Evolutionary conservation across 441 rosid genomes (phyloP), one percentile per base, ranked within the genome.

Genomic region (Pelargonium myrrhifolium): DNA sequence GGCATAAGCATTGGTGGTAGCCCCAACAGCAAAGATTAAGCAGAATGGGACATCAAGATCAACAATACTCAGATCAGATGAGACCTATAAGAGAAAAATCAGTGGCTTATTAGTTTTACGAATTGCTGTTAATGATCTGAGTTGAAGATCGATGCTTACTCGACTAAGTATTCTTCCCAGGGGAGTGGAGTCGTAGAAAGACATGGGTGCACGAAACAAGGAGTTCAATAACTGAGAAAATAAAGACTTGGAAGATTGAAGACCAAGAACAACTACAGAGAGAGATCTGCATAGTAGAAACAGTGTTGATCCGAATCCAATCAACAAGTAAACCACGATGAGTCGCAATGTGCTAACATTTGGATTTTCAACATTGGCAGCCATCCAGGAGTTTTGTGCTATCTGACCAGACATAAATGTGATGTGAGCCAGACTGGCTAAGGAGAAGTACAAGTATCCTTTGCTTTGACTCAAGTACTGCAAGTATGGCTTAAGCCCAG

Each of bases 161-260:
- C 98, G 85, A 71, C 97, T 87, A 53, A 95, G 97, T 71, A 95
- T 87, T 79, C 99, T 78, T 75, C 99, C 99, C 14, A 95, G 85
- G 55, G 97, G 99, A 0, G 97, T 95, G 71, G 97, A 92, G 80
- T 95, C 98, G 51, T 87, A 92, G 72, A 95, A 90, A 0, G 93
- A 87, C 98, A 92, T 90, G 35, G 98, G 99, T 4, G 97, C 97
- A 28, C 86, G 86, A 68, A 92, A 95, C 66, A 95, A 96, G 55
- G 98, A 92, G 78, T 89, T 81, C 20, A 92, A 68, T 65, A 95
- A 89, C 79, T 87, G 89, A 9, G 93, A 79, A 77, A 95, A 95
- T 56, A 92, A 78, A 0, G 98, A 89, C 67, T 78, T 75, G n/a
- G 97, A 92, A 12, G 97, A 84, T 61, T 70, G 78, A 69, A 92